Evolutionary conservation across 2,329 filamentous ascomycete species (phyloP), one percentile per base, ranked within the genome.

Genomic region (Ascochyta clinopodiicola): DNA sequence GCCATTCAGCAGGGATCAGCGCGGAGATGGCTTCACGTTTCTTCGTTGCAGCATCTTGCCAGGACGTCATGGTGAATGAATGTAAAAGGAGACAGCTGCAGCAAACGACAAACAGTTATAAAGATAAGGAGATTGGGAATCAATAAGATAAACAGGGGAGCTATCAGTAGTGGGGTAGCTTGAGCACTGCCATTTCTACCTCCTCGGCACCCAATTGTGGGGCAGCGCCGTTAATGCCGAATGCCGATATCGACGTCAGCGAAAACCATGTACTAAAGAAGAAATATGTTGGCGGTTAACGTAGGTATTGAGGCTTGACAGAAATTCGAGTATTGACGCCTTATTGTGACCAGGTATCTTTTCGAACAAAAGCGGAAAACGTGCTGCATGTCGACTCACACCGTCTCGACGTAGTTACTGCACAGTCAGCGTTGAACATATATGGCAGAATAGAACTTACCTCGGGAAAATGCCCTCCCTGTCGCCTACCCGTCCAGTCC

Each of bases 401-500:
- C 55, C 62, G 72, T 75, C 49, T 78, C 75, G 31, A 78, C 75
- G 54, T 78, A 78, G 64, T 78, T 78, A 63, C 75, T 77, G 43
- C 25, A 36, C 1, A 8, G 36, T 51, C 19, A 60, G 44, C 27
- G 10, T 34, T 5, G 31, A n/a, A 39, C 5, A 12, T 9, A 1
- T 6, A 3, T 21, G 2, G 1, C 12, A 21, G 8, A 4, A 19
- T 24, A 21, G 17, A 22, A 69, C 79, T 61, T 78, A 86, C 84
- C 91, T 95, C 0, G 95, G 95, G 78, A 99, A 99, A 63, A 97
- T 96, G 34, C 95, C 95, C 51, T 93, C 90, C 65, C 87, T 85
- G 62, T 87, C 84, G 27, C 93, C 93, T 69, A 97, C 88, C 77
- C 89, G 88, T 24, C 95, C 95, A 17, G 94, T 98, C 95, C 94